phyloP scores from a whole-genome alignment of 1,284 basidiomycete species.

The Bjerkandera adusta region DNA sequence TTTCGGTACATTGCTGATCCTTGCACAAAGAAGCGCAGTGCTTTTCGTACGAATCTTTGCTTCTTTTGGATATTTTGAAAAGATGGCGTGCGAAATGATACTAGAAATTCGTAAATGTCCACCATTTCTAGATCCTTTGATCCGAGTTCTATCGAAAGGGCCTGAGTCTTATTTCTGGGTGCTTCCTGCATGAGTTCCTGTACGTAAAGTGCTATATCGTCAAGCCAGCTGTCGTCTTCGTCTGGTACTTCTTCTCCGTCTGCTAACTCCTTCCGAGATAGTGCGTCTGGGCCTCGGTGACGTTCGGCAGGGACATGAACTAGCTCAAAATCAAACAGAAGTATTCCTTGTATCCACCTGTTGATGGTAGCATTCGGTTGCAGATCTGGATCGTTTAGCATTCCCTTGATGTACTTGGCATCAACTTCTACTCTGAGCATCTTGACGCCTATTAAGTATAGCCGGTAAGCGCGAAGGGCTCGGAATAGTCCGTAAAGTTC shows the following conservation, averaged over 20 bases:
- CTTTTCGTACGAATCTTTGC: slow-evolving; percentile 13
- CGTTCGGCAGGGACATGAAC: slow-evolving; percentile 33
- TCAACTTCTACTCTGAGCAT: slow-evolving; percentile 36
- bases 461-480: slow-evolving; percentile 23
- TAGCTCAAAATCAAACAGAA: slow-evolving; percentile 36
- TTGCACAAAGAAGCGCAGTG: slow-evolving; percentile 12
- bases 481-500: slow-evolving; percentile 39
- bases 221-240: slow-evolving; percentile 27
- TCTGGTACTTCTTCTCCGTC: slow-evolving; percentile 19
- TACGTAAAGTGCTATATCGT: slow-evolving; percentile 19
- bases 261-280: slow-evolving; percentile 24
- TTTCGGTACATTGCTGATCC: slow-evolving; percentile 5
- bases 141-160: too few relatives aligned
- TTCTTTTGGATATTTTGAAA: background rate
- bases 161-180: too few relatives aligned
- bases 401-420: slow-evolving; percentile 37
- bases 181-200: slow-evolving; percentile 12
- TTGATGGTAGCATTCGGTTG: slow-evolving; percentile 38
- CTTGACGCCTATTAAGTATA: slow-evolving; percentile 33
- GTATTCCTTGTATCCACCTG: slow-evolving; percentile 37
- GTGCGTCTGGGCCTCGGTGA: slow-evolving; percentile 27
- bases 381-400: slow-evolving; percentile 36
- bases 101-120: slow-evolving; percentile 3
- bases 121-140: slow-evolving; percentile 13
- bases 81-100: slow-evolving; percentile 1